These are phyloP conservation scores for Plasmodium cynomolgi DNA, from an alignment of 169 alveolate species.

Conservation along the genomic window DNA sequence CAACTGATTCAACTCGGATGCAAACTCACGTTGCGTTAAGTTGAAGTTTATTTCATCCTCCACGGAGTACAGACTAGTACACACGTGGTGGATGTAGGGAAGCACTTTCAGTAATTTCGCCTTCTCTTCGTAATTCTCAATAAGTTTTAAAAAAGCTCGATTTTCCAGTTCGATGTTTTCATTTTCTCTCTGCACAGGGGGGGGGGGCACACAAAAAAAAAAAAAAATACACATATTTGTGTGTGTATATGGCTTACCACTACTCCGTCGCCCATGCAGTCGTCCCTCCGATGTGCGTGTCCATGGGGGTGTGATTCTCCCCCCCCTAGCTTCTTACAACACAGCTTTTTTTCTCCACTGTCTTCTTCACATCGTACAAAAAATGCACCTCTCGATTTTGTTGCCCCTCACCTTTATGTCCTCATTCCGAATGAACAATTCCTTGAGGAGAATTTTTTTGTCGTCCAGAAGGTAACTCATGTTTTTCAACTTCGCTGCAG, in stretches of 20 bases:
- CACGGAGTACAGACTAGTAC: slow-evolving; percentile 21
- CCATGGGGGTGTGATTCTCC: not conserved
- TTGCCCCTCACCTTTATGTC: slow-evolving; percentile 8
- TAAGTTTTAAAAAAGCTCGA: slow-evolving; percentile 26
- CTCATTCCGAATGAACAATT: slow-evolving; percentile 35
- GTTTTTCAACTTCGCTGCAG: not conserved
- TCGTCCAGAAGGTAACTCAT: slow-evolving; percentile 70
- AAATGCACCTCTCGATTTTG: not conserved
- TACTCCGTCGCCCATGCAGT: not conserved
- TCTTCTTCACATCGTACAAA: not conserved
- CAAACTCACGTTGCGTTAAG: not conserved
- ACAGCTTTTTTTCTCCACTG: not conserved
- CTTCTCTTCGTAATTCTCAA: slow-evolving; percentile 46
- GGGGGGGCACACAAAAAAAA: too few relatives aligned
- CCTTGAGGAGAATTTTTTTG: slow-evolving; percentile 38
- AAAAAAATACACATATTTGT: not conserved
- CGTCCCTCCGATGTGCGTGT: not conserved
- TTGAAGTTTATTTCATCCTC: slow-evolving; percentile 30
- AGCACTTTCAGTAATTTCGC: slow-evolving; percentile 20
- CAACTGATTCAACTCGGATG: not conserved
- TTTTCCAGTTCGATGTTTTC: slow-evolving; percentile 36
- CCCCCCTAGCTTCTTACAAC: not conserved
- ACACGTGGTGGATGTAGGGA: slow-evolving; percentile 39
- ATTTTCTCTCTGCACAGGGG: slow-evolving; percentile 6
- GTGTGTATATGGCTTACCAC: not conserved